Percentiles rank a stretch among this genome's conserved stretches.
Evolutionary conservation across 768 basidiomycete genomes (phyloP).

Genomic region (Mycena kentingensis): DNA sequence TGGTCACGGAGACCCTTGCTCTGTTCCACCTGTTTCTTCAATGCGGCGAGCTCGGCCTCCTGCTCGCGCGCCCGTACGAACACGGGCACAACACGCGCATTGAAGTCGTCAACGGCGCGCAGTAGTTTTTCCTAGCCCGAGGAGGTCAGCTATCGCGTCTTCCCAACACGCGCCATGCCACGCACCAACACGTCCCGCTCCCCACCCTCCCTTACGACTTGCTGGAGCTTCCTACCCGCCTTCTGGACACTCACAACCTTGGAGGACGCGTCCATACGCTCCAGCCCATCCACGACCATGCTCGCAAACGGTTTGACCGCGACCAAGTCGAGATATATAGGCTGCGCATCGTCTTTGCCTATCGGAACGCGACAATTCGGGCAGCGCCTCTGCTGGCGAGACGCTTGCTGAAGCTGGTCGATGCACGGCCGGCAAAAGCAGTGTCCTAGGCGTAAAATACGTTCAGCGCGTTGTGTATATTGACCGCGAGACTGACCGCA

Average conservation of each 20-base stretch:
- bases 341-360: slow-evolving; percentile 20
- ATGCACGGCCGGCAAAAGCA: slow-evolving; percentile 44
- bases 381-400: slow-evolving; percentile 15
- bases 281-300: slow-evolving; percentile 35
- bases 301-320: slow-evolving; percentile 26
- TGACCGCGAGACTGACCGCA: slow-evolving; percentile 2
- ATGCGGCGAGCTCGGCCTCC: slow-evolving; percentile 17
- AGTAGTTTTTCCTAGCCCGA: slow-evolving; percentile 33
- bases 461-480: neutral
- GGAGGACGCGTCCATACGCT: slow-evolving; percentile 36
- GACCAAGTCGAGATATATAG: slow-evolving; percentile 32
- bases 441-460: slow-evolving; percentile 34
- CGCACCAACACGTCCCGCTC: slow-evolving; percentile 34
- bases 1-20: slow-evolving; percentile 27
- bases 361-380: slow-evolving; percentile 26
- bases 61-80: slow-evolving; percentile 27
- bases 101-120: slow-evolving; percentile 43
- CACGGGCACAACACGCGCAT: slow-evolving; percentile 41
- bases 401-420: slow-evolving; percentile 21
- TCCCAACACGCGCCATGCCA: neutral
- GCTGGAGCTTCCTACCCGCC: slow-evolving; percentile 37
- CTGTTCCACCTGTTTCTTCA: slow-evolving; percentile 33
- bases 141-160: neutral
- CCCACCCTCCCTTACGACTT: slow-evolving; percentile 27
- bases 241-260: slow-evolving; percentile 38